These are phyloP conservation scores for Castanea crenata DNA, from an alignment of 306 rosid genomes.

Conservation along the genomic window DNA sequence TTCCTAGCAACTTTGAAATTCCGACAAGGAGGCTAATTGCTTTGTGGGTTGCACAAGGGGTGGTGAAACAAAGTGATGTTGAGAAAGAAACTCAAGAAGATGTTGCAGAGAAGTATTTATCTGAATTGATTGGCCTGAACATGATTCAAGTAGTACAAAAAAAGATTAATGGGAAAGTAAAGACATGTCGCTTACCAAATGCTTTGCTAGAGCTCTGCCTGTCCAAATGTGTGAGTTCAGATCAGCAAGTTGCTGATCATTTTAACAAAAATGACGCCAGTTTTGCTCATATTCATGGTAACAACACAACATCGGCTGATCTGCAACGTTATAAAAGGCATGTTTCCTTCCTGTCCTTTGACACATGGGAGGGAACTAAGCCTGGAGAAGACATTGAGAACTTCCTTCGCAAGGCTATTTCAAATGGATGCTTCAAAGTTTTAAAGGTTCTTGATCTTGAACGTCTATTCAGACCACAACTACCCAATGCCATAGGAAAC, in stretches of 20 bases:
- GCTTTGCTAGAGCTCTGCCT: conserved; percentile 4
- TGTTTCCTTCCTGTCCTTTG: conserved; percentile 27
- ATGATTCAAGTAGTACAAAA: conserved; percentile 32
- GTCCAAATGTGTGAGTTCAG: not conserved
- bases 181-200: conserved; percentile 31
- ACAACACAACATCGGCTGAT: not conserved
- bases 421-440: not conserved
- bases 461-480: conserved; percentile 4
- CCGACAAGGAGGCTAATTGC: conserved; percentile 37
- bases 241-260: conserved; percentile 11
- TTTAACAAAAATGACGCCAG: not conserved
- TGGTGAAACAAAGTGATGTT: not conserved
- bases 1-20: conserved; percentile 37
- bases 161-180: conserved; percentile 31
- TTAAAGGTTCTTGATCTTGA: conserved; percentile 27
- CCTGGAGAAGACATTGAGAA: conserved; percentile 5
- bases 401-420: conserved; percentile 1
- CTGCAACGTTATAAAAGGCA: conserved; percentile 6
- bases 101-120: conserved; percentile 17
- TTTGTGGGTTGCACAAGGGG: conserved; percentile 40
- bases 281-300: not conserved
- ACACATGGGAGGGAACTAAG: conserved; percentile 14
- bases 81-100: conserved; percentile 18
- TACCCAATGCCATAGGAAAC: not conserved
- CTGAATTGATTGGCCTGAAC: conserved; percentile 12